A percentile compares a stretch with the other conserved stretches of the same genome.
Conservation (phyloP, 2,329 filamentous ascomycete genomes). For the Calonectria pteridis region DNA sequence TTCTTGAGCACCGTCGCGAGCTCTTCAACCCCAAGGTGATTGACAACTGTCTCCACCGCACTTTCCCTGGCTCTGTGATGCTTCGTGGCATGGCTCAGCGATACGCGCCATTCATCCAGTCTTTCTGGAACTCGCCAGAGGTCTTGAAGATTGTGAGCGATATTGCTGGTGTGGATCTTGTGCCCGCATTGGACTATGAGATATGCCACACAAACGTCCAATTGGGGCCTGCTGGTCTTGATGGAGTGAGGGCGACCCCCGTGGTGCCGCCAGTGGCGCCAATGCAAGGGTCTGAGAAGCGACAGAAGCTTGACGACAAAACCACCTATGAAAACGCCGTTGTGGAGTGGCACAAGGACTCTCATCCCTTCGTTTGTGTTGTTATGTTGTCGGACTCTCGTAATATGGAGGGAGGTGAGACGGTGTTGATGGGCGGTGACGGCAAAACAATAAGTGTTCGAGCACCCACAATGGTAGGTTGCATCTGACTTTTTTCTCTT, state of each 20-base stretch:
- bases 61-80: constrained; percentile 64
- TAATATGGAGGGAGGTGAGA: constrained; percentile 59
- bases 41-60: constrained; percentile 66
- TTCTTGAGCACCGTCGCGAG: constrained; percentile 72
- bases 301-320: constrained; percentile 27
- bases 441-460: constrained; percentile 42
- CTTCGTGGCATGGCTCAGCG: constrained; percentile 57
- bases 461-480: constrained; percentile 40
- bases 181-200: constrained; percentile 69
- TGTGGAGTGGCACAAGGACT: constrained; percentile 62
- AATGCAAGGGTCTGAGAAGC: constrained; percentile 14
- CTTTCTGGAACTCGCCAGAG: constrained; percentile 66
- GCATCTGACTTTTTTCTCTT: too few relatives aligned
- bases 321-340: constrained; percentile 34
- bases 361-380: constrained; percentile 64
- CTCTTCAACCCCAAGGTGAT: constrained; percentile 69
- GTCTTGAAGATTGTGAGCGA: constrained; percentile 66
- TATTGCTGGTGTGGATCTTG: constrained; percentile 69
- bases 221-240: constrained; percentile 35
- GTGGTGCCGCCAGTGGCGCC: constrained; percentile 43
- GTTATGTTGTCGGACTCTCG: constrained; percentile 63
- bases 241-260: constrained; percentile 42
- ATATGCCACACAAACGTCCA: constrained; percentile 69
- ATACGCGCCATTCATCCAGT: constrained; percentile 48
- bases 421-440: constrained; percentile 42